Evolutionary conservation across 2,329 filamentous ascomycete species (phyloP).

Genomic region (Tolypocladium sp.): DNA sequence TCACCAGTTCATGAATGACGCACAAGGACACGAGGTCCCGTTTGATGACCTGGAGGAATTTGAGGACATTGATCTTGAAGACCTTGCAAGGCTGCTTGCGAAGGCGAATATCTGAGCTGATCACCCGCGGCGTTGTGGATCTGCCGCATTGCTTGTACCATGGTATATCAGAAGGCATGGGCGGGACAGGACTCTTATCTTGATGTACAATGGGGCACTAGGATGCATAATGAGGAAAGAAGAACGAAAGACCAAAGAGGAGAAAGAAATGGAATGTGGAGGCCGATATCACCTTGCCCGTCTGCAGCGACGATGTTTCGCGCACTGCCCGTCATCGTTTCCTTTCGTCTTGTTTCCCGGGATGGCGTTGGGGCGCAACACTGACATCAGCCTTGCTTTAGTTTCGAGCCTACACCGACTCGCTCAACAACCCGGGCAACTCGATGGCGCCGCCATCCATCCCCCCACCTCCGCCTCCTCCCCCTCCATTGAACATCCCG

Average conservation of each 20-base stretch:
- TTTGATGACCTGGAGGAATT: conserved; percentile 17
- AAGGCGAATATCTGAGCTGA: background rate
- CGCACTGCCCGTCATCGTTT: conserved; percentile 3
- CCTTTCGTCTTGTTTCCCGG: conserved; percentile 5
- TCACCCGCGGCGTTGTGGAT: background rate
- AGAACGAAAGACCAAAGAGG: background rate
- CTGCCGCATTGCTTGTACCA: background rate
- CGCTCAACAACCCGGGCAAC: conserved; percentile 35
- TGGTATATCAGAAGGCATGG: background rate
- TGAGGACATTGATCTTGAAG: conserved; percentile 17
- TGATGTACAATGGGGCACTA: conserved; percentile 1
- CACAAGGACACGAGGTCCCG: background rate
- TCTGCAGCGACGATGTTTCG: background rate
- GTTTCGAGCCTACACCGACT: conserved; percentile 53
- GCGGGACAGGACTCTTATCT: background rate
- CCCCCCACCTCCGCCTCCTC: conserved; percentile 56
- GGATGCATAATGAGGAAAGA: background rate
- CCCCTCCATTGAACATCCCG: conserved; percentile 72
- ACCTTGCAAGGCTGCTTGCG: conserved; percentile 14
- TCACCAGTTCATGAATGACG: background rate
- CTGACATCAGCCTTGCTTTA: conserved; percentile 17
- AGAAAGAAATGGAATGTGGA: background rate
- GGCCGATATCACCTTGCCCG: background rate
- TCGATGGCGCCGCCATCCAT: conserved; percentile 49
- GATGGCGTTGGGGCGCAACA: conserved; percentile 1